Evolutionary conservation across 768 basidiomycete species (phyloP).

Genomic region (Tulasnella sp.): DNA sequence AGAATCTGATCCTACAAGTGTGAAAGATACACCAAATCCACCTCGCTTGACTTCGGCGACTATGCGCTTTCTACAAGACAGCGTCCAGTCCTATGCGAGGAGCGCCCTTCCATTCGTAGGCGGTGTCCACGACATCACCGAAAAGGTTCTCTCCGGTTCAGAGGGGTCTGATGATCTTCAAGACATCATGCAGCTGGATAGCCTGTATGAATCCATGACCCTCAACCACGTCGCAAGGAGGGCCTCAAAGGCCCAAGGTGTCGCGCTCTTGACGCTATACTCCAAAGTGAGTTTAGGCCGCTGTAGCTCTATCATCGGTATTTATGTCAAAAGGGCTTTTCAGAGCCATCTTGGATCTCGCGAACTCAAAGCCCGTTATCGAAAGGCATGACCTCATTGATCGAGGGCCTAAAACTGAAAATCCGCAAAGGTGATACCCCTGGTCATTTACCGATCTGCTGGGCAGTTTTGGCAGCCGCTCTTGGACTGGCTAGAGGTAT

Average conservation of each 20-base stretch:
- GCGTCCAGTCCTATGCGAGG: constrained; percentile 70
- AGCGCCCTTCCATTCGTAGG: constrained; percentile 75
- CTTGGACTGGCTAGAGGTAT: constrained; percentile 69
- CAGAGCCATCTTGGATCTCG: not conserved
- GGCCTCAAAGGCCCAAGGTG: constrained; percentile 87
- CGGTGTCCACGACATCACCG: constrained; percentile 54
- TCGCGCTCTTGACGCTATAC: constrained; percentile 85
- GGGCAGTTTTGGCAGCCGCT: constrained; percentile 78
- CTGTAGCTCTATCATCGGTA: not conserved
- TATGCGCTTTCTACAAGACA: constrained; percentile 63
- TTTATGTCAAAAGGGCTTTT: not conserved
- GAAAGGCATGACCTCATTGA: constrained; percentile 38
- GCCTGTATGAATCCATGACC: constrained; percentile 76
- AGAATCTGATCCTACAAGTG: constrained; percentile 17
- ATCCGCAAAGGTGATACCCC: constrained; percentile 60
- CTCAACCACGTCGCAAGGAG: constrained; percentile 85
- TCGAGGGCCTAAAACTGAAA: constrained; percentile 65
- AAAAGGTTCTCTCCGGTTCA: not conserved
- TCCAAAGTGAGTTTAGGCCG: constrained; percentile 42
- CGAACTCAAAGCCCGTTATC: not conserved
- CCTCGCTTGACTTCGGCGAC: constrained; percentile 26
- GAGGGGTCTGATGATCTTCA: constrained; percentile 37
- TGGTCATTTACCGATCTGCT: constrained; percentile 88
- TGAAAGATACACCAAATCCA: not conserved
- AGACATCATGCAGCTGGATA: constrained; percentile 57